Base-by-base conservation (phyloP, 306 rosid species). In the Vicia sativa region DNA sequence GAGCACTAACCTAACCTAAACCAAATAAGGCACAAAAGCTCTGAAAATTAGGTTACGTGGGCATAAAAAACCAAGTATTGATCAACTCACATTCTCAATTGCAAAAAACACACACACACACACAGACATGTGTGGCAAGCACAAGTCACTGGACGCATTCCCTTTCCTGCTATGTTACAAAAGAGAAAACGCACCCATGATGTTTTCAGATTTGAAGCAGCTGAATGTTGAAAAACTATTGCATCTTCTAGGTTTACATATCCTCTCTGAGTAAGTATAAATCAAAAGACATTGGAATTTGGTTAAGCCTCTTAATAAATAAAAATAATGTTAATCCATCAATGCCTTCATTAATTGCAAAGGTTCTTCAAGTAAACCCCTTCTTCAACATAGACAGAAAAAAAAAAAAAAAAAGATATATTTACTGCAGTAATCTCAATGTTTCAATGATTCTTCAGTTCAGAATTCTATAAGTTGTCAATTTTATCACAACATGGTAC, bases 1-100 rank as follows among this genome's bases (percentile, higher is more conserved):
- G 58, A 29, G 49, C 38, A 50, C 25, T 49, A 61, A 72, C 29
- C 50, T 9, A 46, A 46, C 42, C 19, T 48, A 71, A 21, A 18
- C 39, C 41, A 66, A 43, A 42, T 6, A 29, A 41, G 38, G 72
- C 31, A 45, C 60, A 4, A 13, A 34, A 14, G 25, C 43, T 31
- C 12, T 52, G 7, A 10, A 52, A 52, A 4, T 52, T 31, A 52
- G 31, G 57, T 2, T 19, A 31, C 8, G 19, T 4, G 57, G 14
- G 34, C 15, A 52, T 21, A 31, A 21, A 21, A 52, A 9, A 9
- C 11, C 8, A 21, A 52, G 8, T 21, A 52, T 52, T 8, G 34
- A 18, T 18, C 12, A 9, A 48, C 19, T 48, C 54, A 49, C 18
- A 49, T 28, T 0, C 14, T 21, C 14, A 52, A n/a, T 31, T 34